Percentiles rank a stretch among this genome's conserved stretches.
These are phyloP conservation scores for Gonium pectorale DNA, from an alignment of 139 green algal species.

Conservation along the genomic window DNA sequence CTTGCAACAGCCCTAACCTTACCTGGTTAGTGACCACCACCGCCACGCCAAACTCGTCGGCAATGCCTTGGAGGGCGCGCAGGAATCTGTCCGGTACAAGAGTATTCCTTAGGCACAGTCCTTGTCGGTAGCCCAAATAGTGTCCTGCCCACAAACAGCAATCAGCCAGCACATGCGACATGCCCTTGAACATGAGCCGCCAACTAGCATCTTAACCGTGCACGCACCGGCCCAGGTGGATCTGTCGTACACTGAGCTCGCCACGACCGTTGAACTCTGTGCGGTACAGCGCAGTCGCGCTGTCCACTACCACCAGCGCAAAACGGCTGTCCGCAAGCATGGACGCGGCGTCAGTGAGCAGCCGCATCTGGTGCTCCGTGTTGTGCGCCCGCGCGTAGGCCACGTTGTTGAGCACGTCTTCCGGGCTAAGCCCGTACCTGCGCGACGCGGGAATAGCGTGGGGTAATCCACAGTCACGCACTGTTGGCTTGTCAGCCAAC, in stretches of 20 bases:
- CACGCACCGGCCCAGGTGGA: conserved; percentile 59
- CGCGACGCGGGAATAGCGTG: no score
- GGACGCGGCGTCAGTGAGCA: conserved; percentile 88
- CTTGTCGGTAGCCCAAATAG: no score
- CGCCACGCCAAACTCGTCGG: conserved; percentile 96
- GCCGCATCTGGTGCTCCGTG: conserved; percentile 95
- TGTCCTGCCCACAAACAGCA: no score
- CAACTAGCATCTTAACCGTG: no score
- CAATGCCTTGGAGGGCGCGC: conserved; percentile 87
- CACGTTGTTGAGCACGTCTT: conserved; percentile 98
- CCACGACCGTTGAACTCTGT: conserved; percentile 92
- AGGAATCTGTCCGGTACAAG: conserved; percentile 82
- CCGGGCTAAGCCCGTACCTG: conserved; percentile 84
- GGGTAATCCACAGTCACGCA: no score
- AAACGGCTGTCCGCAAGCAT: conserved; percentile 97
- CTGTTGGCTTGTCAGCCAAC: no score
- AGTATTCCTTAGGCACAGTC: background rate
- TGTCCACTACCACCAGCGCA: conserved; percentile 95
- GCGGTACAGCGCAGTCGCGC: conserved; percentile 92
- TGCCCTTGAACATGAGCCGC: no score
- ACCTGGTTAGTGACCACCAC: conserved; percentile 99
- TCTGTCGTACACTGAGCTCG: conserved; percentile 91
- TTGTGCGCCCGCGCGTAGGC: conserved; percentile 98
- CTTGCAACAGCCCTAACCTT: background rate
- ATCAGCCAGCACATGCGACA: no score